phyloP scores from a whole-genome alignment of 495 filamentous ascomycete species.

The Penicillium verhagenii region DNA sequence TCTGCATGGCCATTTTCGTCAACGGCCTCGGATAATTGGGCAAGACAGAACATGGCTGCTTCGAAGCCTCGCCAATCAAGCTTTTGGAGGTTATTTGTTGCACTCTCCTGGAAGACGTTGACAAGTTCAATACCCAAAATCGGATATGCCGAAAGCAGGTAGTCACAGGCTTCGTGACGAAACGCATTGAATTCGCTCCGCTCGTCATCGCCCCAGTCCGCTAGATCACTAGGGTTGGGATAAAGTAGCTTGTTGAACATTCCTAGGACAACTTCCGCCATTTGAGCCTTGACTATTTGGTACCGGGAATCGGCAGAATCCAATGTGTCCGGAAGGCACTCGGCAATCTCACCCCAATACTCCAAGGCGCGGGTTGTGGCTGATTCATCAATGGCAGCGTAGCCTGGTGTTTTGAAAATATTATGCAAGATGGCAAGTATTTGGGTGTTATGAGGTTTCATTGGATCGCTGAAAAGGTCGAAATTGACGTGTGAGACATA shows the following conservation, averaged over 20 bases:
- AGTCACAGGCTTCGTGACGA: constrained; percentile 76
- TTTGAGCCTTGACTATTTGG: constrained; percentile 31
- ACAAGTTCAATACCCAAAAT: constrained; percentile 68
- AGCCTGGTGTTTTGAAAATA: constrained; percentile 68
- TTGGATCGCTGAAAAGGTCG: constrained; percentile 29
- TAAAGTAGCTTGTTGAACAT: constrained; percentile 43
- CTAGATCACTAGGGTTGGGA: constrained; percentile 28
- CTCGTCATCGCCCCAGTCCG: constrained; percentile 69
- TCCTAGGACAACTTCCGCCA: constrained; percentile 37
- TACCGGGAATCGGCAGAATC: constrained; percentile 25
- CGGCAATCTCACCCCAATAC: constrained; percentile 69
- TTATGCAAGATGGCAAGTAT: constrained; percentile 54
- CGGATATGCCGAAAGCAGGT: constrained; percentile 73
- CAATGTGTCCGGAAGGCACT: constrained; percentile 35
- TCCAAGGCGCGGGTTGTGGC: constrained; percentile 76
- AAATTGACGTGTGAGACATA: constrained; percentile 48
- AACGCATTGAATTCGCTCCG: constrained; percentile 72
- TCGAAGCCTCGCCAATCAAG: constrained; percentile 77
- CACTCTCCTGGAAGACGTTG: constrained; percentile 64
- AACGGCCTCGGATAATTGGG: constrained; percentile 70
- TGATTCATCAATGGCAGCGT: constrained; percentile 72
- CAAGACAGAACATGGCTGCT: constrained; percentile 75
- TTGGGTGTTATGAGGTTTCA: constrained; percentile 32
- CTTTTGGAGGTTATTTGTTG: constrained; percentile 55
- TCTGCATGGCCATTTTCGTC: constrained; percentile 66